These are phyloP conservation scores for Gracilaria domingensis DNA, from an alignment of 23 red algal species.

Conservation along the genomic window DNA sequence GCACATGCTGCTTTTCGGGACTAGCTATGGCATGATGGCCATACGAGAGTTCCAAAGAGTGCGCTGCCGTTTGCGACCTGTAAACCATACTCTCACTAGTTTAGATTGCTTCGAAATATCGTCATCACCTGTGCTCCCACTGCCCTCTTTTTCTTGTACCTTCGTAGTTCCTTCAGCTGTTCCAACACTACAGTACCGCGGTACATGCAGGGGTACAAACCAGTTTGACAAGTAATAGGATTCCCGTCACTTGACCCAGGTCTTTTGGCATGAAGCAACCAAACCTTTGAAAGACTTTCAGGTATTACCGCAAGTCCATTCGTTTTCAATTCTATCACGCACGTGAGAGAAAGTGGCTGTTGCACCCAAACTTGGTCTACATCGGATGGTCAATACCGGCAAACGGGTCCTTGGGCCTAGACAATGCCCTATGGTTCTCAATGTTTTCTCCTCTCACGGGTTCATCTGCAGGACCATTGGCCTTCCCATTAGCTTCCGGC, in stretches of 20 bases:
- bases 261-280: too few relatives aligned
- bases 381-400: slow-evolving; percentile 15
- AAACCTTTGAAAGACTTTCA: not conserved
- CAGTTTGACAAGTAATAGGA: too few relatives aligned
- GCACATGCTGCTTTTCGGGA: not conserved
- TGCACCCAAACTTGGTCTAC: not conserved
- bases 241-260: too few relatives aligned
- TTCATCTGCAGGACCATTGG: not conserved
- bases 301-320: too few relatives aligned
- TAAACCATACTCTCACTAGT: slow-evolving; percentile 4
- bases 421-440: not conserved
- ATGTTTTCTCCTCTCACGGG: not conserved
- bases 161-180: too few relatives aligned
- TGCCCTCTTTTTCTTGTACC: too few relatives aligned
- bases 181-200: too few relatives aligned
- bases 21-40: not conserved
- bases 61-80: not conserved
- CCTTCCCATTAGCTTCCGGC: not conserved
- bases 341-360: too few relatives aligned
- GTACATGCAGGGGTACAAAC: too few relatives aligned
- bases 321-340: too few relatives aligned
- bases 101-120: not conserved
- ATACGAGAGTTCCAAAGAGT: not conserved
- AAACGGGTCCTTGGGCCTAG: slow-evolving; percentile 14
- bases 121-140: too few relatives aligned